Evolutionary conservation across 2,329 filamentous ascomycete genomes (phyloP).

Genomic region (Neofusicoccum cordaticola): DNA sequence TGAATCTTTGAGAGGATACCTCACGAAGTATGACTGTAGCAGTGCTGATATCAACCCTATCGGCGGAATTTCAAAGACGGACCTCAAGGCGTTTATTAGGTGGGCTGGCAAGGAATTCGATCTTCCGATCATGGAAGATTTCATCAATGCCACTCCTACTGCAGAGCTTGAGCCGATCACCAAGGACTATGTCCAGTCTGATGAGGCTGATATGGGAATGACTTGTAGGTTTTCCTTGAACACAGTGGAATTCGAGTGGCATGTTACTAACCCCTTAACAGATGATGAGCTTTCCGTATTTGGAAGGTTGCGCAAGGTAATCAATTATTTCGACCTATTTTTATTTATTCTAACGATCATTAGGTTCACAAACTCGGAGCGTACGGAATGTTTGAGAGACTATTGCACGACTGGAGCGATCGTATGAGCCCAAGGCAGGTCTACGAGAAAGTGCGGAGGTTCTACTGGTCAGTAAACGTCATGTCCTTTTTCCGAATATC

Average conservation of each 20-base stretch:
- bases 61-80: slow-evolving; percentile 61
- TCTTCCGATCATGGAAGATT: slow-evolving; percentile 63
- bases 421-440: slow-evolving; percentile 41
- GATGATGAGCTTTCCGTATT: slow-evolving; percentile 54
- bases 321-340: too few relatives aligned
- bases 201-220: slow-evolving; percentile 54
- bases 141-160: slow-evolving; percentile 53
- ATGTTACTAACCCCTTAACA: background rate
- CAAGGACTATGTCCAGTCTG: slow-evolving; percentile 57
- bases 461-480: slow-evolving; percentile 26
- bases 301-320: slow-evolving; percentile 52
- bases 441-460: slow-evolving; percentile 46
- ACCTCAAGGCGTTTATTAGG: slow-evolving; percentile 69
- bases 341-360: slow-evolving; percentile 19
- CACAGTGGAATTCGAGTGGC: too few relatives aligned
- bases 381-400: slow-evolving; percentile 53
- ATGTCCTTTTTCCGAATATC: background rate
- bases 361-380: slow-evolving; percentile 48
- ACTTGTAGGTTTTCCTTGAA: slow-evolving; percentile 23
- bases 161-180: slow-evolving; percentile 62
- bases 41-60: slow-evolving; percentile 58
- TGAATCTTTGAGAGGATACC: slow-evolving; percentile 54
- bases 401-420: slow-evolving; percentile 52
- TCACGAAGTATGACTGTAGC: slow-evolving; percentile 69
- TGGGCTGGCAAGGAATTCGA: slow-evolving; percentile 54